A percentile compares a stretch with the other conserved stretches of the same genome.
Conservation (phyloP, 495 filamentous ascomycete species). For the Niebla homalea region DNA sequence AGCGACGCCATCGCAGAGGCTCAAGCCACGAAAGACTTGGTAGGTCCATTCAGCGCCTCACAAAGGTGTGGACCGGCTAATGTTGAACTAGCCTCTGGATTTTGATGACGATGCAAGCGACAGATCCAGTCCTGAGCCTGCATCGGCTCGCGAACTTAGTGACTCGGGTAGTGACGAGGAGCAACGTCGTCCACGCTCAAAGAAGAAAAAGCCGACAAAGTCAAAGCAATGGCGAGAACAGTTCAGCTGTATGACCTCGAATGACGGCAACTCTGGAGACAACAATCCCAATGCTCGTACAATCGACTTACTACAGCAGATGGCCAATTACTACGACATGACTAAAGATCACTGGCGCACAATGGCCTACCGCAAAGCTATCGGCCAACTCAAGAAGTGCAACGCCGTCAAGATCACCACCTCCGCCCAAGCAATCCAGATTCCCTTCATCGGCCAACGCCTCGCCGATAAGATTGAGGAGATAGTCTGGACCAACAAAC, state of each 20-base stretch:
- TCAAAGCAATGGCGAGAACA: slow-evolving; percentile 32
- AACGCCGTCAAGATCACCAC: slow-evolving; percentile 54
- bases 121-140: not conserved
- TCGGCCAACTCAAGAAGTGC: slow-evolving; percentile 48
- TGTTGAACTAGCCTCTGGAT: slow-evolving; percentile 29
- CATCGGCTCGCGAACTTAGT: slow-evolving; percentile 23
- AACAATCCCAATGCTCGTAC: slow-evolving; percentile 58
- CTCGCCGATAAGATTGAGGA: slow-evolving; percentile 87
- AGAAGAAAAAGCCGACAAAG: slow-evolving; percentile 4
- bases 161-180: slow-evolving; percentile 33
- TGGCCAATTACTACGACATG: slow-evolving; percentile 69
- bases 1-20: slow-evolving; percentile 46
- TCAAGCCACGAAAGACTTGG: slow-evolving; percentile 39
- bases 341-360: slow-evolving; percentile 70
- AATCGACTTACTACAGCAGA: slow-evolving; percentile 66
- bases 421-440: slow-evolving; percentile 48
- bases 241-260: slow-evolving; percentile 58
- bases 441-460: slow-evolving; percentile 61
- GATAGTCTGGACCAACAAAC: slow-evolving; percentile 62
- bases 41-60: slow-evolving; percentile 16
- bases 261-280: slow-evolving; percentile 26
- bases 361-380: slow-evolving; percentile 68
- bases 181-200: slow-evolving; percentile 10
- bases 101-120: slow-evolving; percentile 14
- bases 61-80: not conserved